Evolutionary conservation across 1,139 yeast genomes (phyloP), one percentile per base, ranked within the genome.

Genomic region (Yamadazyma buinensis): DNA sequence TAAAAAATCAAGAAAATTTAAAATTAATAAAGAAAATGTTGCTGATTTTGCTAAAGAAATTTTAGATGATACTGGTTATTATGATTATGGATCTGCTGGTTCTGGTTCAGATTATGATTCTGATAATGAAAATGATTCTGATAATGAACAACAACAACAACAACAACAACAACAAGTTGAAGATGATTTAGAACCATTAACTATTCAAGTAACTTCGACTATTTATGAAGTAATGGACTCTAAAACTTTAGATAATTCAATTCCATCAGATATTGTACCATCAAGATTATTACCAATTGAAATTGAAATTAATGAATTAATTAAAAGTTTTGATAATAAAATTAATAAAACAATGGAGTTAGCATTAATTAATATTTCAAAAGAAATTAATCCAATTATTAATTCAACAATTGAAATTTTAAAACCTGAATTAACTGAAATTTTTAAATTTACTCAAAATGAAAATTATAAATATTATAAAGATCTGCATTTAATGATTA

Each of bases 391-490:
- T 15, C 65, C 67, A 0, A 46, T 63, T 14, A 60, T 75, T 28
- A 51, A 58, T 5, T 41, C 42, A 2, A 58, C 59, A 20, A 52
- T 71, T 28, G 63, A 52, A 0, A 45, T 47, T 4, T 48, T 72
- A 27, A 61, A 59, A 34, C 67, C 67, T 5, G 42, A 48, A 2
- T 50, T 80, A 17, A 64, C 72, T 10, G 57, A 57, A 1, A 54
- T 55, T 20, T 57, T 80, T 35, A 67, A 67, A 40, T 42, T 52
- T 1, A 54, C 79, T 31, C 72, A 77, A 37, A 52, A 48, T n/a
- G 48, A 48, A 2, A 68, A 72, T 38, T 68, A 69, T 41, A 43
- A 50, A 13, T 67, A 68, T 29, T 80, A 77, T 52, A 63, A 65
- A 37, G 56, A 54, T 4, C 57, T 80, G 35, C 71, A 75, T 43